Percentiles rank a stretch among this genome's conserved stretches.
Evolutionary conservation across 805 yeast species (phyloP).

Genomic region (Sungouiozyma intestinalis): DNA sequence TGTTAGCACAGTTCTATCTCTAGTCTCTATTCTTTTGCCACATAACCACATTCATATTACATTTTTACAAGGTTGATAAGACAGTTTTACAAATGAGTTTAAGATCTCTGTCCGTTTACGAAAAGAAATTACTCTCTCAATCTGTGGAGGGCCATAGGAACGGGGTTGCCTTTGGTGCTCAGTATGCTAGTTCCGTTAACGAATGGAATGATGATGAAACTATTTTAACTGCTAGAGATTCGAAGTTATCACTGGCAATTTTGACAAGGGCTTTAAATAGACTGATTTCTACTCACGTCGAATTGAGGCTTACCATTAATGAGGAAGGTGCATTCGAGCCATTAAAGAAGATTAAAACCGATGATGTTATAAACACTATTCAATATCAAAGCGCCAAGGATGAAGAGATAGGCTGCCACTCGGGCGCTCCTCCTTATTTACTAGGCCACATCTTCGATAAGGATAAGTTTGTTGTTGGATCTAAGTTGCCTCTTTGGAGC

Average conservation of each 20-base stretch:
- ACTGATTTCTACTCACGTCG: conserved; percentile 16
- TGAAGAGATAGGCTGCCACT: conserved; percentile 19
- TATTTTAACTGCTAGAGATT: conserved; percentile 15
- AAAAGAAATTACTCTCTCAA: conserved; percentile 18
- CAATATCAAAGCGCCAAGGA: conserved; percentile 18
- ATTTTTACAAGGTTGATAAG: too few species aligned
- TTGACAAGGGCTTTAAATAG: conserved; percentile 15
- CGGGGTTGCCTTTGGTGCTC: conserved; percentile 21
- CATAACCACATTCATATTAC: too few species aligned
- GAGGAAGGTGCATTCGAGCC: conserved; percentile 16
- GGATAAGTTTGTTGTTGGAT: conserved; percentile 14
- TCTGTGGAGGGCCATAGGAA: conserved; percentile 16
- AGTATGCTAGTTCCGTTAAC: conserved; percentile 10
- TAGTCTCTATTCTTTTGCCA: too few species aligned
- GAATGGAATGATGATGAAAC: conserved; percentile 18
- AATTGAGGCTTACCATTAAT: conserved; percentile 17
- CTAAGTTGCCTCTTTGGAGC: conserved; percentile 19
- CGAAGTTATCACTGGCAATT: conserved; percentile 10
- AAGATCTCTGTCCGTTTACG: conserved; percentile 19
- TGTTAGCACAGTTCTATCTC: too few species aligned
- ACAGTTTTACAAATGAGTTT: conserved; percentile 3
- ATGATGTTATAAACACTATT: conserved; percentile 18
- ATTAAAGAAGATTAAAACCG: conserved; percentile 10
- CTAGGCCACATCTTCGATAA: conserved; percentile 22
- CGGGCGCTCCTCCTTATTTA: conserved; percentile 21